Conservation (phyloP, 208 protist species). For the Phytomonas sp. region DNA sequence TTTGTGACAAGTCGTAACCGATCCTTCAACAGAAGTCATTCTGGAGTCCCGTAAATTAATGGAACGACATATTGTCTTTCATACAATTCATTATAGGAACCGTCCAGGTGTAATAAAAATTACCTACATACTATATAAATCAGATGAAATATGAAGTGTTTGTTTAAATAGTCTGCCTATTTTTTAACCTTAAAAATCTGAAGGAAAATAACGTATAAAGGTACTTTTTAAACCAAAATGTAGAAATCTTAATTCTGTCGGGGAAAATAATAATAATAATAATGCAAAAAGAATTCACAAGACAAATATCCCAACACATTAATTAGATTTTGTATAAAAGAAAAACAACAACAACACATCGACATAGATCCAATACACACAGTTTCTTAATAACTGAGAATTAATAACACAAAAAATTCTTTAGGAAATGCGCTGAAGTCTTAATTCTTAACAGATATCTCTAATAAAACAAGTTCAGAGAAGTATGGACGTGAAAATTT, state of each 20-base stretch:
- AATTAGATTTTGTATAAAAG: not conserved
- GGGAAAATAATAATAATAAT: not conserved
- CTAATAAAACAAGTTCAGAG: not conserved
- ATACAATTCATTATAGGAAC: not conserved
- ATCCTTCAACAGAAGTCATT: not conserved
- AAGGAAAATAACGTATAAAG: constrained; percentile 2
- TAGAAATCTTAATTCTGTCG: not conserved
- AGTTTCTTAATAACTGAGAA: not conserved
- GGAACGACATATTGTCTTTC: not conserved
- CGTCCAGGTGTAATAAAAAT: not conserved
- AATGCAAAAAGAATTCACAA: not conserved
- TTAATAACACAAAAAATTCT: not conserved
- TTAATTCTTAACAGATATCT: not conserved
- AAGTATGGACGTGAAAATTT: not conserved
- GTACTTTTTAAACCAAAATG: constrained; percentile 1
- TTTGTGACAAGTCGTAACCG: not conserved
- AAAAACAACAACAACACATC: not conserved
- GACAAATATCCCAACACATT: not conserved
- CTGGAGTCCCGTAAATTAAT: not conserved
- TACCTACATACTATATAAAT: not conserved
- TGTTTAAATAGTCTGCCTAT: not conserved
- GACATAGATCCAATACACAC: not conserved
- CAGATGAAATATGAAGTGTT: not conserved
- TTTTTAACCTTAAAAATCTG: not conserved
- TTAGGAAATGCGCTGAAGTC: not conserved